Base-by-base conservation (phyloP, 1,284 basidiomycete genomes). In the Flammula alnicola region DNA sequence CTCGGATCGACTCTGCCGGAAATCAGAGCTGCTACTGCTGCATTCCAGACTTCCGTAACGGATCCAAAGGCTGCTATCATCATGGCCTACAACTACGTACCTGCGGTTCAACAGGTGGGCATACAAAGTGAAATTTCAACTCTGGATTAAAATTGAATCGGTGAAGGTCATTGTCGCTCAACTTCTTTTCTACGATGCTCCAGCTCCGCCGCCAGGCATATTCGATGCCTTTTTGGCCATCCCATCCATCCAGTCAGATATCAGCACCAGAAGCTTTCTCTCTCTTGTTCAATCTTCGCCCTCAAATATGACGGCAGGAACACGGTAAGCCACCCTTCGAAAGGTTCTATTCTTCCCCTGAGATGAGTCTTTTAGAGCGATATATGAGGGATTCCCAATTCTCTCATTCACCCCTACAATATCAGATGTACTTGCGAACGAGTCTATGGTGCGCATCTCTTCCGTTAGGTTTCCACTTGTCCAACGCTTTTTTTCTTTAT, bases 1-100 rank as follows among this genome's bases (percentile, higher is more conserved):
- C 30, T n/a, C 12, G 43, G 43, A 3, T 23, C 39, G 5, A 19
- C 10, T 23, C 30, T 47, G 5, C 30, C 40, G 22, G 64, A 57
- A 2, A 67, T 83, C 16, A 67, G 63, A n/a, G 66, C 59, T 7
- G 83, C 83, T 1, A 75, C 75, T 0, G 68, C 69, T 8, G 71
- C 73, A 14, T 86, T 84, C 60, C 59, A 70, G 1, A 62, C 65
- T 12, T 72, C 68, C 2, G 73, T 75, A 3, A 76, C 61, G 0
- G 82, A 84, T 57, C 80, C 81, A 0, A 86, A 84, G 62, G 86
- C 84, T 3, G 68, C 61, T 1, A 70, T 83, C 10, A 73, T 86
- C 30, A 70, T 77, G 0, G 70, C 80, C 0, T 83, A 77, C 49
- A 79, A 77, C 52, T 77, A 39, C 70, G 46, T 20, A 73, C 5